A percentile compares a stretch with the other conserved stretches of the same genome.
Evolutionary conservation across 768 basidiomycete species (phyloP).

Genomic region (Daedaleopsis nitida): DNA sequence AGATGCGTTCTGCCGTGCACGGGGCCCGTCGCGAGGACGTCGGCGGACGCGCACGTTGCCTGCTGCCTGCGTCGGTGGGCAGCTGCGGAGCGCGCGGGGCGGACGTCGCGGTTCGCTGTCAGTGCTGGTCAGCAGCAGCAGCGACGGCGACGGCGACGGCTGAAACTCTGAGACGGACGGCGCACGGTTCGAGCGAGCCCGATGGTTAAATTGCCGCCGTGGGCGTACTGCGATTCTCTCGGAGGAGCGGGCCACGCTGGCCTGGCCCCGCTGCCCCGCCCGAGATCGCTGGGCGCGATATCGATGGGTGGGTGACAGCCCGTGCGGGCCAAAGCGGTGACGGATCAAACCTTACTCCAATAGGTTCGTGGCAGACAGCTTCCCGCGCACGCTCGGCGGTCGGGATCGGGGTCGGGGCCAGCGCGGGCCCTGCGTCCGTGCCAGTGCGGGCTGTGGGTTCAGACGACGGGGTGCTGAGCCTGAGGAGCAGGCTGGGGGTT

Average conservation of each 20-base stretch:
- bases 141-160: neutral
- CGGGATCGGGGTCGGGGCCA: too few species aligned
- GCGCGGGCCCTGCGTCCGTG: neutral
- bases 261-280: neutral
- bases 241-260: neutral
- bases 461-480: too few species aligned
- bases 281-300: constrained; percentile 12
- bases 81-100: neutral
- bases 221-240: neutral
- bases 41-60: too few species aligned
- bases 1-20: neutral
- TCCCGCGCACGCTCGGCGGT: too few species aligned
- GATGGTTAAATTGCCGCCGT: neutral
- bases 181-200: neutral
- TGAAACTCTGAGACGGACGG: too few species aligned
- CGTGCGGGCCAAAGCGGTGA: neutral
- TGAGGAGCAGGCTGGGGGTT: too few species aligned
- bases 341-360: neutral
- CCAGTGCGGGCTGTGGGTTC: neutral
- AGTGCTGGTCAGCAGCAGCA: neutral
- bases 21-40: too few species aligned
- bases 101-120: neutral
- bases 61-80: neutral
- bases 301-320: constrained; percentile 1
- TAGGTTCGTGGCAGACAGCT: neutral